phyloP scores from a whole-genome alignment of 192 early-diverging fungal genomes.

The Spizellomyces sp. region DNA sequence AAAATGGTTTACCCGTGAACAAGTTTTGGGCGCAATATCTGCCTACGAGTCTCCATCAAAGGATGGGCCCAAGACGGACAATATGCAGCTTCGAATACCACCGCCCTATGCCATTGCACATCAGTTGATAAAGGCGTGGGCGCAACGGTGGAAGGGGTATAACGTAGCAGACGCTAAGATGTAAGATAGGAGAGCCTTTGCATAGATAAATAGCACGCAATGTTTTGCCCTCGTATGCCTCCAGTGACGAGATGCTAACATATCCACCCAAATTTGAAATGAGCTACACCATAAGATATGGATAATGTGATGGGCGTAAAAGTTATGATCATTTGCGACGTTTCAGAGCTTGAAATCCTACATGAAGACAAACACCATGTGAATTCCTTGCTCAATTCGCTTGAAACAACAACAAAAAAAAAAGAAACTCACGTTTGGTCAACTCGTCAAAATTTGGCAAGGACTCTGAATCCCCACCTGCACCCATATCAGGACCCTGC shows the following conservation, averaged over 20 bases:
- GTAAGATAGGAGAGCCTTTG: no score
- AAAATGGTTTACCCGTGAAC: conserved; percentile 45
- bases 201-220: no score
- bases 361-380: not conserved
- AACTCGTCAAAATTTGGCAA: conserved; percentile 75
- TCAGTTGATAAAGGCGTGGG: conserved; percentile 41
- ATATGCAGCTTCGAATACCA: conserved; percentile 19
- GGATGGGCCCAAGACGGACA: not conserved
- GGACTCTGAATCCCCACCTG: conserved; percentile 40
- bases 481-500: not conserved
- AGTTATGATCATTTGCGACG: not conserved
- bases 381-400: not conserved
- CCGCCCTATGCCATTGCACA: conserved; percentile 46
- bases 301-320: no score
- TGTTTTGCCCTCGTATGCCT: no score
- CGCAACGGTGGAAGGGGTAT: not conserved
- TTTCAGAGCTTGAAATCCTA: conserved; percentile 74
- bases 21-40: conserved; percentile 34
- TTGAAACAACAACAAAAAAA: not conserved
- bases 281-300: no score
- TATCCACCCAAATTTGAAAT: no score
- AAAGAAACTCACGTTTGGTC: conserved; percentile 57
- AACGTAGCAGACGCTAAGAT: not conserved
- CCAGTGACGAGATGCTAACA: no score
- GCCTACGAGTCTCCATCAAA: not conserved